Evolutionary conservation across 208 protist species (phyloP).

Genomic region (Trypanosoma caninum): DNA sequence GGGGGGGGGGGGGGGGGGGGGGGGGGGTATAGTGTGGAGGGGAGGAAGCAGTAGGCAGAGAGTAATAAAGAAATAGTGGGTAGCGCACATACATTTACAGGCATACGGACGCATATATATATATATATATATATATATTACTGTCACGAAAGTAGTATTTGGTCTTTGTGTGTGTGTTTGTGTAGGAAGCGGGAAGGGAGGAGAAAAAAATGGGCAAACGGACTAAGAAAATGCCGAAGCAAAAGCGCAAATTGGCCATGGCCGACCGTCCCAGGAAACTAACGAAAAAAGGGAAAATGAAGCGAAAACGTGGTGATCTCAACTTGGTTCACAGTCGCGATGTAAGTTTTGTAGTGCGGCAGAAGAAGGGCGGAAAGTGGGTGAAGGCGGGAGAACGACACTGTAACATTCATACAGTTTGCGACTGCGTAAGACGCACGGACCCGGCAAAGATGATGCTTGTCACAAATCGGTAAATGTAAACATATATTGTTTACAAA

Average conservation of each 20-base stretch:
- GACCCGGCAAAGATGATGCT: conserved; percentile 78
- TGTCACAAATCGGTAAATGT: conserved; percentile 77
- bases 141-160: no score
- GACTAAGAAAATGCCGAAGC: conserved; percentile 76
- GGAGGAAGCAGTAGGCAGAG: no score
- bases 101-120: no score
- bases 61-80: no score
- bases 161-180: not conserved
- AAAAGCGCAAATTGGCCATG: conserved; percentile 78
- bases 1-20: no score
- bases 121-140: no score
- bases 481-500: not conserved
- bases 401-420: conserved; percentile 90
- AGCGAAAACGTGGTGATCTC: conserved; percentile 79
- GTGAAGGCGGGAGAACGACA: conserved; percentile 73
- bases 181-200: not conserved
- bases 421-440: conserved; percentile 84
- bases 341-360: conserved; percentile 81
- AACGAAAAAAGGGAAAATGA: conserved; percentile 80
- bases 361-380: conserved; percentile 85
- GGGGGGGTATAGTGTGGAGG: no score
- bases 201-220: conserved; percentile 69
- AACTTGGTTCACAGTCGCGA: conserved; percentile 71
- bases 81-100: no score
- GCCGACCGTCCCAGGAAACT: conserved; percentile 74